phyloP scores from a whole-genome alignment of 352 stramenopile species.

The Phytophthora megakarya region DNA sequence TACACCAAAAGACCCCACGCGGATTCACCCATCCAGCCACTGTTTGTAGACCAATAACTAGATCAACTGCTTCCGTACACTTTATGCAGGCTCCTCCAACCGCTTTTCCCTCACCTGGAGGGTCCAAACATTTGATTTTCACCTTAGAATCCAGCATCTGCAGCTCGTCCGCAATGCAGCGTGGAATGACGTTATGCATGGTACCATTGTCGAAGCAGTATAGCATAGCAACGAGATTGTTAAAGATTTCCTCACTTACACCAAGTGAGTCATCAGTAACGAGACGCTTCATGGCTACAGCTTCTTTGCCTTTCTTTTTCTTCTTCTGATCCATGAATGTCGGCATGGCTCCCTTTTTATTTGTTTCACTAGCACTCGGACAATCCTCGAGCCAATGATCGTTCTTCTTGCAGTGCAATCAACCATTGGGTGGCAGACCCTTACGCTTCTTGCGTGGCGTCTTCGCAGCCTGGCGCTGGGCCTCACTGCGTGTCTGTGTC shows the following conservation, averaged over 20 bases:
- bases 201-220: conserved; percentile 1
- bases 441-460: not conserved
- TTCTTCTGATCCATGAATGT: not conserved
- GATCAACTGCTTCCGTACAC: not conserved
- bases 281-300: not conserved
- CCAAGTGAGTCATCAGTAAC: not conserved
- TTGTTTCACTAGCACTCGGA: not conserved
- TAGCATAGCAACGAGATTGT: not conserved
- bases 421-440: not conserved
- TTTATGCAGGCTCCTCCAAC: not conserved
- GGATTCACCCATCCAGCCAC: not conserved
- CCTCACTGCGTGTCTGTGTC: not conserved
- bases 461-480: not conserved
- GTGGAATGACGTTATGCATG: conserved; percentile 2
- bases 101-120: not conserved
- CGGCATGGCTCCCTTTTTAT: not conserved
- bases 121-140: not conserved
- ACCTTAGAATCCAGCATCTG: not conserved
- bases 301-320: not conserved
- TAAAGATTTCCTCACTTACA: not conserved
- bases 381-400: conserved; percentile 5
- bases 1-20: not conserved
- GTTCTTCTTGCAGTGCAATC: not conserved
- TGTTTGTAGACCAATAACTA: not conserved
- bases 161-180: not conserved